These are phyloP conservation scores for Chrysoporthe austroafricana DNA, from an alignment of 2,329 filamentous ascomycete genomes.

Conservation along the genomic window DNA sequence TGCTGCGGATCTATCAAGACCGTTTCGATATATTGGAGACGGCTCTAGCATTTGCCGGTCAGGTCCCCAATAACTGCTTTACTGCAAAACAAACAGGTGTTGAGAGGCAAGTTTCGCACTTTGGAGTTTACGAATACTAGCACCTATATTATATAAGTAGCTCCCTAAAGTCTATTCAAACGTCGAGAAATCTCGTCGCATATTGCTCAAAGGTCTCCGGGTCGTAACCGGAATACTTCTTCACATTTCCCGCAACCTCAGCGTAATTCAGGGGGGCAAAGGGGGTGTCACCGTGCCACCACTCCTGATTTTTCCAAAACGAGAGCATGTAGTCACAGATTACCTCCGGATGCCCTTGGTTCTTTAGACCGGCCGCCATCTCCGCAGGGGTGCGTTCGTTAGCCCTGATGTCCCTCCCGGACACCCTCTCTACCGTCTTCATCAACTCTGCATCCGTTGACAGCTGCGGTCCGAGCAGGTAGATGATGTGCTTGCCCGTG, in stretches of 20 bases:
- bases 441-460: conserved; percentile 31
- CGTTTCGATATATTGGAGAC: too few relatives aligned
- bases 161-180: neutral
- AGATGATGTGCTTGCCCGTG: conserved; percentile 37
- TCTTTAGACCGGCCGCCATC: neutral
- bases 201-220: conserved; percentile 5
- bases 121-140: too few relatives aligned
- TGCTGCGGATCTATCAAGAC: too few relatives aligned
- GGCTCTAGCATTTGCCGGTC: too few relatives aligned
- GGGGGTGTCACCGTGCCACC: neutral
- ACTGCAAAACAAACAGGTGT: too few relatives aligned
- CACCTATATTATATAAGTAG: too few relatives aligned
- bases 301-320: neutral
- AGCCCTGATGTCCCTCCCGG: conserved; percentile 34
- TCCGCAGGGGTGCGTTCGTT: neutral
- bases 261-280: neutral
- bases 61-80: too few relatives aligned
- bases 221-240: neutral
- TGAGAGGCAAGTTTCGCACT: too few relatives aligned
- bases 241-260: neutral
- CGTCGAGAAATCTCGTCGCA: neutral
- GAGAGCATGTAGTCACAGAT: neutral
- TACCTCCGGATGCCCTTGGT: neutral
- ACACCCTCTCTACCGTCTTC: conserved; percentile 33
- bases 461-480: conserved; percentile 43